Percentiles rank a stretch among this genome's conserved stretches.
Evolutionary conservation across 192 early-diverging fungal genomes (phyloP).

Genomic region (Spizellomyces punctatus): DNA sequence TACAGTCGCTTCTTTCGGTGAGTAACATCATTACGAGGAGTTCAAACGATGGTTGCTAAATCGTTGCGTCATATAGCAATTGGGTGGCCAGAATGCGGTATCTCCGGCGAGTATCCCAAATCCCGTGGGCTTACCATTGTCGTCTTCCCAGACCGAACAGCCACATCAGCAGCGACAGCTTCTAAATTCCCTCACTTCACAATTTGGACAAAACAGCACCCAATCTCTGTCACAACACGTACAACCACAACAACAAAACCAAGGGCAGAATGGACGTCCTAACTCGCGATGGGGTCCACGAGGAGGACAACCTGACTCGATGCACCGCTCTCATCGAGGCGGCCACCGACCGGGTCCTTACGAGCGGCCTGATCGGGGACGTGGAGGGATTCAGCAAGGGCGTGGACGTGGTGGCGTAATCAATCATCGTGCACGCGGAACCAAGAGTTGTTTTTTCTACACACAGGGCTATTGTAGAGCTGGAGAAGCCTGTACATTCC

Average conservation of each 20-base stretch:
- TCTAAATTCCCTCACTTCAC: background rate
- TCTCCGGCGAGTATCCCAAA: background rate
- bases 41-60: background rate
- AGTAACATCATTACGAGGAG: background rate
- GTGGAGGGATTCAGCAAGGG: background rate
- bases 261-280: background rate
- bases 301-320: background rate
- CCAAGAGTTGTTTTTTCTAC: conserved; percentile 10
- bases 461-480: background rate
- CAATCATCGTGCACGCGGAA: background rate
- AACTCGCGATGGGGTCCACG: background rate
- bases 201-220: background rate
- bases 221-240: background rate
- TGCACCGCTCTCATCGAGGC: background rate
- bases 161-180: conserved; percentile 3
- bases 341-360: background rate
- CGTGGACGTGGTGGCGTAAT: background rate
- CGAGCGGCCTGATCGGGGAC: background rate
- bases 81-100: background rate
- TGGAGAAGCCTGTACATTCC: conserved; percentile 6
- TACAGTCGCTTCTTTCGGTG: conserved; percentile 1
- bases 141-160: background rate
- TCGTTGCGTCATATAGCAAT: background rate
- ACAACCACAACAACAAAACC: background rate
- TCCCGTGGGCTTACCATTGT: background rate